These are phyloP conservation scores for Microbotryum saponariae DNA, from an alignment of 1,284 basidiomycete species.

Conservation along the genomic window DNA sequence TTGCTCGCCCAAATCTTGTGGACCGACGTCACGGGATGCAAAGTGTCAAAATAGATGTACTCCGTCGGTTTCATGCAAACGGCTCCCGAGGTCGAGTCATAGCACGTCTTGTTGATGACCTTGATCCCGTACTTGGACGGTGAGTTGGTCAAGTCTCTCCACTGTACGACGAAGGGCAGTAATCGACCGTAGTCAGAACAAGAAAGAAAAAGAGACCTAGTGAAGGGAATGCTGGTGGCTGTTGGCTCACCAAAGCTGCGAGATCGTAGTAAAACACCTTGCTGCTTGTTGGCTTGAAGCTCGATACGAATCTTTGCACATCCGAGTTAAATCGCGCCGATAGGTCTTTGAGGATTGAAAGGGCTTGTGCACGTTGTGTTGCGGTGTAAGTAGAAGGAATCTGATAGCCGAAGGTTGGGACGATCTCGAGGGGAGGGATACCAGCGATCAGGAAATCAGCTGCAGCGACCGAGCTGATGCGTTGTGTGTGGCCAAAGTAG, in stretches of 20 bases:
- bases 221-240: not conserved
- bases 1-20: constrained; percentile 20
- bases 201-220: too few relatives aligned
- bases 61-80: constrained; percentile 20
- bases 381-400: constrained; percentile 6
- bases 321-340: constrained; percentile 22
- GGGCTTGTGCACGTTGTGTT: not conserved
- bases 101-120: constrained; percentile 15
- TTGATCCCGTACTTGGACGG: constrained; percentile 15
- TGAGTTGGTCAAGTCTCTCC: constrained; percentile 14
- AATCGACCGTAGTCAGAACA: not conserved
- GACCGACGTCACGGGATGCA: constrained; percentile 24
- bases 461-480: not conserved
- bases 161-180: constrained; percentile 3
- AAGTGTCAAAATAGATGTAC: constrained; percentile 28
- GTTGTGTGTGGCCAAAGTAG: too few relatives aligned
- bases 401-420: constrained; percentile 13
- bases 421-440: constrained; percentile 27
- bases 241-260: constrained; percentile 12
- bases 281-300: constrained; percentile 2
- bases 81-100: constrained; percentile 11
- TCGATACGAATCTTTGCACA: constrained; percentile 4
- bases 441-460: constrained; percentile 25
- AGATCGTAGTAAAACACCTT: constrained; percentile 20
- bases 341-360: constrained; percentile 16